These are phyloP conservation scores for Paspalum vaginatum DNA, from an alignment of 176 grass and related monocot genomes.

Conservation along the genomic window DNA sequence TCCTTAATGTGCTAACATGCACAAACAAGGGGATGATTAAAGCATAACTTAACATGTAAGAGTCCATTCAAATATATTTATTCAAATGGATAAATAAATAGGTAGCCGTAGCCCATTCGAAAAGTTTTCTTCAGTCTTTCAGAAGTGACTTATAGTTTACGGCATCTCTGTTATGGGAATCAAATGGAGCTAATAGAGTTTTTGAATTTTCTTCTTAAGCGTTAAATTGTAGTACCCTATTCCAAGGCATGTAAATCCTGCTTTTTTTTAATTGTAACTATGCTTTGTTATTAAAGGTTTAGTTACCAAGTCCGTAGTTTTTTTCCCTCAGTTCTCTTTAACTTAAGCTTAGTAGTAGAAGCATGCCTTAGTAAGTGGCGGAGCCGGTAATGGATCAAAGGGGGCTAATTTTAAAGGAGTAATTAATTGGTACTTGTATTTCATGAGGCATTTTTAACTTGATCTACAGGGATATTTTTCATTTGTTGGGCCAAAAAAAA, in stretches of 20 bases:
- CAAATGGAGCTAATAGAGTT: not conserved
- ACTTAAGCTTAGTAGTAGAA: not conserved
- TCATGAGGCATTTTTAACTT: too few species aligned
- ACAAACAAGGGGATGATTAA: not conserved
- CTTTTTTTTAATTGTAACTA: not conserved
- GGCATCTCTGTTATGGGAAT: not conserved
- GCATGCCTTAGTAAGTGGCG: too few species aligned
- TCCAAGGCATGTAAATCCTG: not conserved
- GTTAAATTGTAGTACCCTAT: not conserved
- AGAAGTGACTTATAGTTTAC: not conserved
- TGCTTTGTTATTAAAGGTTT: not conserved
- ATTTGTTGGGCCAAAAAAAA: too few species aligned
- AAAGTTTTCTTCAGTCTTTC: not conserved
- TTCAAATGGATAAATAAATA: not conserved
- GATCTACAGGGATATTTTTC: too few species aligned
- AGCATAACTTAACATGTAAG: not conserved
- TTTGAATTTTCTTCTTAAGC: not conserved
- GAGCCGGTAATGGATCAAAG: too few species aligned
- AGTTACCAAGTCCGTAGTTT: not conserved
- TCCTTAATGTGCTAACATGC: not conserved
- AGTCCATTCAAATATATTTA: not conserved
- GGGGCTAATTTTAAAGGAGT: too few species aligned
- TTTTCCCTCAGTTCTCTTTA: not conserved
- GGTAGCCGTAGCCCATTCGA: not conserved
- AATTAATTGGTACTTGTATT: too few species aligned